These are phyloP conservation scores for Paramarasmius palmivorus DNA, from an alignment of 1,284 basidiomycete species.

Conservation along the genomic window DNA sequence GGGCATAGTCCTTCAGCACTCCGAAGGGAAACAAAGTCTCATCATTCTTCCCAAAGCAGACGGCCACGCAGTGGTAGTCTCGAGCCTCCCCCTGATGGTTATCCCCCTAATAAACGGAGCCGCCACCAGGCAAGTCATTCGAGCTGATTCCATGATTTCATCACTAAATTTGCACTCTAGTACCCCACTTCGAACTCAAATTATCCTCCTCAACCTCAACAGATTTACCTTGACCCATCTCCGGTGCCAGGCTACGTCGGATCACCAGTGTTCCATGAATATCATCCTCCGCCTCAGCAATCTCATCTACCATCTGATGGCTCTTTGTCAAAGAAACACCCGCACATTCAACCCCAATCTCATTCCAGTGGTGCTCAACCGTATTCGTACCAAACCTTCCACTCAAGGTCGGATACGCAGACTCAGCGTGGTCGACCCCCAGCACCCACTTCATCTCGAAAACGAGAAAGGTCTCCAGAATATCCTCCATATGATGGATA, in stretches of 20 bases:
- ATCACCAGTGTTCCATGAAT: too few species aligned
- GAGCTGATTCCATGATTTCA: too few species aligned
- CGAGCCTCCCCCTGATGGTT: not conserved
- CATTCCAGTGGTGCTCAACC: not conserved
- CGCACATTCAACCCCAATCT: not conserved
- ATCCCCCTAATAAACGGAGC: not conserved
- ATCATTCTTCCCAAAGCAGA: slow-evolving; percentile 3
- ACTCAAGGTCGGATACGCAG: not conserved
- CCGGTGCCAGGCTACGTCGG: too few species aligned
- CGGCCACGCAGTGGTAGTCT: slow-evolving; percentile 10
- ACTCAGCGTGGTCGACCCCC: too few species aligned
- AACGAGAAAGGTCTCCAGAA: too few species aligned
- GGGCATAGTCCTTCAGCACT: not conserved
- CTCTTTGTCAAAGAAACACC: not conserved
- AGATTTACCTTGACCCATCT: too few species aligned
- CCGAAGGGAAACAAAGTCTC: not conserved
- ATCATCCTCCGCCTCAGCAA: not conserved
- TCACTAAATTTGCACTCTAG: too few species aligned
- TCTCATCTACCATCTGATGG: not conserved
- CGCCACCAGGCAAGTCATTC: not conserved
- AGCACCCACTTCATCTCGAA: too few species aligned
- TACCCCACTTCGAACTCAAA: too few species aligned
- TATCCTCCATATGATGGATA: too few species aligned
- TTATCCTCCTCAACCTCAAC: too few species aligned
- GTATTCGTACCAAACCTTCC: not conserved